A percentile compares a stretch with the other conserved stretches of the same genome.
Conservation (phyloP, 495 filamentous ascomycete species). For the Xylaria curta region DNA sequence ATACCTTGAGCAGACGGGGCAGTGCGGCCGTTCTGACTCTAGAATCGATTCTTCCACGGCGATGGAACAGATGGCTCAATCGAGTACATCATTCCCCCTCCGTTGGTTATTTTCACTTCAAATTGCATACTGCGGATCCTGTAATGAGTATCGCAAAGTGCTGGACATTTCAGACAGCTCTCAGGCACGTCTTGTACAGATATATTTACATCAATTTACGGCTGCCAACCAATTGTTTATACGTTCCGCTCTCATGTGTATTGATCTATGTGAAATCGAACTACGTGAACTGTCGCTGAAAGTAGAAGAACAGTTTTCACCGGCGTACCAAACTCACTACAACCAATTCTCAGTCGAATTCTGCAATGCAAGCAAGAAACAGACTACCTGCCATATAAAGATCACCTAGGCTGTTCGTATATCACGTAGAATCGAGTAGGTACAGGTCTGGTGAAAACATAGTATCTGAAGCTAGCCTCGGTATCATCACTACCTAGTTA, state of each 20-base stretch:
- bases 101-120: constrained; percentile 37
- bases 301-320: neutral
- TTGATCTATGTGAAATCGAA: neutral
- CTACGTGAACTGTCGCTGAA: neutral
- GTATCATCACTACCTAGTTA: neutral
- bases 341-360: neutral
- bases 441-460: neutral
- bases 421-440: neutral
- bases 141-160: constrained; percentile 37
- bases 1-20: constrained; percentile 50
- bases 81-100: constrained; percentile 24
- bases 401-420: neutral
- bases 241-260: too few species aligned
- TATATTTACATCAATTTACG: constrained; percentile 38
- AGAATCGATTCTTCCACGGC: constrained; percentile 33
- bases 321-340: too few species aligned
- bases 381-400: neutral
- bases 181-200: constrained; percentile 37
- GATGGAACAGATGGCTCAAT: neutral
- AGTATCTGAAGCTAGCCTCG: neutral
- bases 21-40: constrained; percentile 44
- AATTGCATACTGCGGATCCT: constrained; percentile 16
- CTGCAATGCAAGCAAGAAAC: neutral
- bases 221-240: constrained; percentile 38
- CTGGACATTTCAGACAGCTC: constrained; percentile 47